A percentile compares a stretch with the other conserved stretches of the same genome.
Conservation (phyloP, 495 filamentous ascomycete species). For the Hypoxylon perforatum region DNA sequence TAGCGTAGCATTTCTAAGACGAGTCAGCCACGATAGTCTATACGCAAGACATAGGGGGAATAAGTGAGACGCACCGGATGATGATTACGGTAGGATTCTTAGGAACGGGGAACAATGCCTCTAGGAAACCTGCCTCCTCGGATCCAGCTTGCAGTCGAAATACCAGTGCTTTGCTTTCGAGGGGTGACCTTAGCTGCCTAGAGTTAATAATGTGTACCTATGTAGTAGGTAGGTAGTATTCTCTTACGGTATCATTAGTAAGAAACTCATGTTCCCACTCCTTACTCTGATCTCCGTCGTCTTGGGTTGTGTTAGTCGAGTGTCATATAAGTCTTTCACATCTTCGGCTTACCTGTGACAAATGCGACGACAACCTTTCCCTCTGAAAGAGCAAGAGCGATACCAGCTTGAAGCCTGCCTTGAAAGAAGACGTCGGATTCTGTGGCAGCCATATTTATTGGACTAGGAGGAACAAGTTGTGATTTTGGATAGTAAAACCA, state of each 20-base stretch:
- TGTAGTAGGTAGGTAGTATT: neutral
- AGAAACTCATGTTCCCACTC: conserved; percentile 84
- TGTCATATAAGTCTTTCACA: neutral
- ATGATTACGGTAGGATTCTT: conserved; percentile 80
- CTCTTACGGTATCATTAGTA: conserved; percentile 64
- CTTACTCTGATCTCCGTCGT: conserved; percentile 71
- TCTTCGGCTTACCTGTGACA: conserved; percentile 56
- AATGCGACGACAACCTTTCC: conserved; percentile 59
- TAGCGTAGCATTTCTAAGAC: conserved; percentile 65
- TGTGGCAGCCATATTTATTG: conserved; percentile 3
- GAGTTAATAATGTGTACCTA: neutral
- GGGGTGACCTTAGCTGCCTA: conserved; percentile 54
- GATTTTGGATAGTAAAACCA: neutral
- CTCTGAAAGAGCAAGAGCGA: conserved; percentile 75
- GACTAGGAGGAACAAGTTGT: neutral
- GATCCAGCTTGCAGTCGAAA: conserved; percentile 76
- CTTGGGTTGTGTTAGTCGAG: conserved; percentile 46
- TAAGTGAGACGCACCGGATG: conserved; percentile 67
- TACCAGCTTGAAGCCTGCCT: conserved; percentile 82
- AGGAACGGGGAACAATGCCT: conserved; percentile 80
- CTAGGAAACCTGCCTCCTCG: conserved; percentile 81
- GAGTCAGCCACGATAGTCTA: neutral
- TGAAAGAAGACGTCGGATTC: conserved; percentile 74
- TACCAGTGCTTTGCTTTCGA: conserved; percentile 69
- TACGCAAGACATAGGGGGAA: neutral